These are phyloP conservation scores for Cinchona pubescens DNA, from an alignment of 257 asterid genomes.

Conservation along the genomic window DNA sequence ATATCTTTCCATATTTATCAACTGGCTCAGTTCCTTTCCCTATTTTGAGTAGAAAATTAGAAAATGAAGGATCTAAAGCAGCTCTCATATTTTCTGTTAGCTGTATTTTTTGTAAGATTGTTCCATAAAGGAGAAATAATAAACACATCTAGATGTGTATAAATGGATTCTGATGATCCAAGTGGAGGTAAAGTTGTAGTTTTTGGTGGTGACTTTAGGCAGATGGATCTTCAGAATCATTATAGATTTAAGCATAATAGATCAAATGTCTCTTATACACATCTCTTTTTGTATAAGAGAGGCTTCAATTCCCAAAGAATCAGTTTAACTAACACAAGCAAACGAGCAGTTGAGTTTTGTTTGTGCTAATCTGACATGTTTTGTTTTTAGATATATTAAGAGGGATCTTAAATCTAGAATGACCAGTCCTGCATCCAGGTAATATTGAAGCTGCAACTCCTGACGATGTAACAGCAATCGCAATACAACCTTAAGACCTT, in stretches of 20 bases:
- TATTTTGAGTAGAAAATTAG: neutral
- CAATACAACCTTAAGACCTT: neutral
- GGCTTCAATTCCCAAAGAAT: conserved; percentile 14
- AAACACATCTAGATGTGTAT: no score
- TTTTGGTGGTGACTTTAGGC: no score
- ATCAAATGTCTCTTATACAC: neutral
- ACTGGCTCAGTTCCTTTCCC: neutral
- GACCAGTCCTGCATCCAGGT: neutral
- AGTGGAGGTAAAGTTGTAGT: no score
- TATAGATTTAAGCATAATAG: neutral
- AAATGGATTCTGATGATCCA: no score
- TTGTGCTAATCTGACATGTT: neutral
- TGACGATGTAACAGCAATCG: neutral
- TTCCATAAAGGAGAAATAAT: neutral
- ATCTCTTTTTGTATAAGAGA: neutral
- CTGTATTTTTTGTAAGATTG: neutral
- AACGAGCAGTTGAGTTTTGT: neutral
- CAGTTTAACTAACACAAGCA: neutral
- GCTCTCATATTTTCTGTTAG: neutral
- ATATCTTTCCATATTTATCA: neutral
- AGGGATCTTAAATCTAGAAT: conserved; percentile 8
- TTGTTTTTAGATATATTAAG: neutral
- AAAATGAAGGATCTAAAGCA: neutral
- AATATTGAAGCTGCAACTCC: conserved; percentile 2
- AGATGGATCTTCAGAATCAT: neutral